Base-by-base conservation (phyloP, 2,329 filamentous ascomycete genomes). In the Fusarium subtropicale region DNA sequence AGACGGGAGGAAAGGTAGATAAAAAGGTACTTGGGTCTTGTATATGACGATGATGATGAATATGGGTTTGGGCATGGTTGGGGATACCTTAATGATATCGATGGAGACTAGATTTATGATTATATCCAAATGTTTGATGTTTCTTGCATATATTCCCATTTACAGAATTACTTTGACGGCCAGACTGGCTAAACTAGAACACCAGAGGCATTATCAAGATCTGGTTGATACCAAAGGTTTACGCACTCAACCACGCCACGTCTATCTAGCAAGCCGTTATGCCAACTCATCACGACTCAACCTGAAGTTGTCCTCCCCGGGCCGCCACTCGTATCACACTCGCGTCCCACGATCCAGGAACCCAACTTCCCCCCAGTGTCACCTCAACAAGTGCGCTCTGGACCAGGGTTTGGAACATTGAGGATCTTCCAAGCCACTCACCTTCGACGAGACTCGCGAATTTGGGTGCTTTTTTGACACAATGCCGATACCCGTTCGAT, bases 51-150 rank as follows among this genome's bases (percentile, higher is more conserved):
- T 66, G 64, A 70, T 69, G 62, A 65, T 60, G 67, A 66, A 56
- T 56, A 70, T 56, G 56, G 60, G 48, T 59, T 62, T 45, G 38
- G 64, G n/a, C 53, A 66, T 52, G 62, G 55, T 31, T 52, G 54
- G 52, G 36, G 68, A 42, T 69, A 66, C 68, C 65, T 62, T 69
- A 62, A 74, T 70, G 69, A 72, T 44, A 64, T 48, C 69, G 66
- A 65, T 31, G 54, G 50, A 48, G 66, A 64, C 18, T 71, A 70
- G 56, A 71, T 60, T 74, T 66, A 72, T 64, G 68, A 74, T 71
- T 70, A 52, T 71, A 71, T 74, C 69, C 69, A 68, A 47, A 64
- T 69, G 18, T 48, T 46, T 68, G 30, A 15, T 55, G 48, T 38
- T 66, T 66, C 18, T 33, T 34, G 22, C 4, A n/a, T 13, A 22